These are phyloP conservation scores for Rhazya stricta DNA, from an alignment of 257 asterid species.

Conservation along the genomic window DNA sequence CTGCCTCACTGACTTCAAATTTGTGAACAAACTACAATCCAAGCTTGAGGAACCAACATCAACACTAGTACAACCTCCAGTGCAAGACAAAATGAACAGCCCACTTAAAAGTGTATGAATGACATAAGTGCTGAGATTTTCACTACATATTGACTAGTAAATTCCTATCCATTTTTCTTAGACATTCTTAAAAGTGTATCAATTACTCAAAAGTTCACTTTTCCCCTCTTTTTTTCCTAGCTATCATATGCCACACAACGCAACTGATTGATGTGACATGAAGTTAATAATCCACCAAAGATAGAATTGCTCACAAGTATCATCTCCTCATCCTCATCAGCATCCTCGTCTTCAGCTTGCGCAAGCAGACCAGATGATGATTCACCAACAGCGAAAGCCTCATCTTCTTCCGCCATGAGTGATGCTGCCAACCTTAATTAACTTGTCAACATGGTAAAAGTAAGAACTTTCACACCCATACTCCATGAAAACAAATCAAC, in stretches of 20 bases:
- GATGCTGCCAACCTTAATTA: constrained; percentile 97
- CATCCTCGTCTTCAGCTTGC: constrained; percentile 41
- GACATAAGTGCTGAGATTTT: background rate
- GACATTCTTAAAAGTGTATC: background rate
- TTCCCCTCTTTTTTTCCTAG: background rate
- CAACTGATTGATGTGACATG: background rate
- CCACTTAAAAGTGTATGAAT: background rate
- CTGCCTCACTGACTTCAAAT: background rate
- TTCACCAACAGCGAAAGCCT: constrained; percentile 44
- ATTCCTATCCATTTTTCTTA: background rate
- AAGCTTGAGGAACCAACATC: background rate
- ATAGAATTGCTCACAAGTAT: constrained; percentile 58
- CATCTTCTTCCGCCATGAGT: constrained; percentile 79
- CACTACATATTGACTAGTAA: background rate
- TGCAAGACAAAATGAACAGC: background rate
- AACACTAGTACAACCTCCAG: background rate
- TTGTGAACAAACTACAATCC: background rate
- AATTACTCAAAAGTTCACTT: background rate
- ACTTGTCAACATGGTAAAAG: constrained; percentile 26
- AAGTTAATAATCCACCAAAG: background rate
- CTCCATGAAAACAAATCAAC: constrained; percentile 6
- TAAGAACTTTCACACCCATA: constrained; percentile 25
- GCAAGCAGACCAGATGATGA: constrained; percentile 54
- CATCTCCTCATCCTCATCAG: constrained; percentile 74
- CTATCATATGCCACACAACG: background rate